Percentiles rank a stretch among this genome's conserved stretches.
Evolutionary conservation across 2,329 filamentous ascomycete genomes (phyloP).

Genomic region (Lachnellula suecica): DNA sequence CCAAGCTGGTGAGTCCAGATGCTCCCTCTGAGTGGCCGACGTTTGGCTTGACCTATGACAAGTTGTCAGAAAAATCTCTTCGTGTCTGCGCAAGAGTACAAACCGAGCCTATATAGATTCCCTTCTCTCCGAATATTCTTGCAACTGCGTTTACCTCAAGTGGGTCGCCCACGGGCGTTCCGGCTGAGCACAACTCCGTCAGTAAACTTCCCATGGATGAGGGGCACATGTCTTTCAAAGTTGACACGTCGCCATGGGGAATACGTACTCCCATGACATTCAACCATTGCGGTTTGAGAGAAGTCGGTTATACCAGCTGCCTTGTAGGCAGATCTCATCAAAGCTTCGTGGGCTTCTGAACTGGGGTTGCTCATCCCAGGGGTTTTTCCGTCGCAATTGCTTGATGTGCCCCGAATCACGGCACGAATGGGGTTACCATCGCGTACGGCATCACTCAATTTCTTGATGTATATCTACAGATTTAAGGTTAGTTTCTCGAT

Average conservation of each 20-base stretch:
- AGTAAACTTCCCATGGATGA: not conserved
- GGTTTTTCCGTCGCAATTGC: constrained; percentile 45
- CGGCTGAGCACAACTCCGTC: not conserved
- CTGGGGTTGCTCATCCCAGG: constrained; percentile 43
- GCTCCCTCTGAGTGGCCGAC: constrained; percentile 33
- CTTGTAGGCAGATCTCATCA: constrained; percentile 9
- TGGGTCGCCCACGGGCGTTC: not conserved
- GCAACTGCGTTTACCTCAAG: not conserved
- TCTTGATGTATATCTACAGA: not conserved
- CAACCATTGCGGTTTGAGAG: constrained; percentile 7
- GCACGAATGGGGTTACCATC: constrained; percentile 42
- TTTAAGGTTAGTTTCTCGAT: not conserved
- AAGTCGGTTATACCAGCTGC: not conserved
- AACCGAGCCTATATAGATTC: not conserved
- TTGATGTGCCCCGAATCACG: constrained; percentile 39
- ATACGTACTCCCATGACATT: not conserved
- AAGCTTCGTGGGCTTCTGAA: constrained; percentile 38
- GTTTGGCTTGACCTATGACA: constrained; percentile 27
- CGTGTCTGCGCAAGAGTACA: too few species aligned
- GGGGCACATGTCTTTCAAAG: constrained; percentile 12
- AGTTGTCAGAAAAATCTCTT: too few species aligned
- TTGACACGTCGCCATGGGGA: too few species aligned
- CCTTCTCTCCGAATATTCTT: not conserved
- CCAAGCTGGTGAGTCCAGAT: constrained; percentile 35
- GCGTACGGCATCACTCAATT: constrained; percentile 34